Evolutionary conservation across 148 eudicot genomes (phyloP).

Genomic region (Drosera capensis): DNA sequence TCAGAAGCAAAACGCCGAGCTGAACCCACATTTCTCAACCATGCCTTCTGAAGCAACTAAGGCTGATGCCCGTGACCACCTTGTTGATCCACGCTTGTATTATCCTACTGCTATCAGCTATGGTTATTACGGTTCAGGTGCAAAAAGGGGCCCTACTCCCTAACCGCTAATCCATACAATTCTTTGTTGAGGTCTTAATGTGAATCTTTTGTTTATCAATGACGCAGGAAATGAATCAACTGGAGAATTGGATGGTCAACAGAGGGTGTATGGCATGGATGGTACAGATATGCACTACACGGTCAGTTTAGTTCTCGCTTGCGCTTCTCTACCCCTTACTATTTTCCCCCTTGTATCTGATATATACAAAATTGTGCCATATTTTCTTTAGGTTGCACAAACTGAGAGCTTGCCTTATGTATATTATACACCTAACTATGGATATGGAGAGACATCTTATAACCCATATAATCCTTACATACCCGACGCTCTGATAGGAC

Average conservation of each 20-base stretch:
- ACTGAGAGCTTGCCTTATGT: slow-evolving; percentile 62
- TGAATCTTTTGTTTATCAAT: not conserved
- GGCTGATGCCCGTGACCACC: slow-evolving; percentile 48
- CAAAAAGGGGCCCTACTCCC: not conserved
- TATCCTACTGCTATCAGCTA: slow-evolving; percentile 64
- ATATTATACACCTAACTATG: slow-evolving; percentile 78
- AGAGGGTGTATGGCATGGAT: slow-evolving; percentile 59
- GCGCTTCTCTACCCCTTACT: not conserved
- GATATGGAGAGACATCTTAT: slow-evolving; percentile 61
- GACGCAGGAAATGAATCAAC: slow-evolving; percentile 59
- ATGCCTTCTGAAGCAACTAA: slow-evolving; percentile 37
- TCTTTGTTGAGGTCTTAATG: not conserved
- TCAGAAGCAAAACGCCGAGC: slow-evolving; percentile 43
- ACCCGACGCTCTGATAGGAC: slow-evolving; percentile 87
- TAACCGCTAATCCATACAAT: not conserved
- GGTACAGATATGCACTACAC: slow-evolving; percentile 60
- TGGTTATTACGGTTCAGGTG: slow-evolving; percentile 84
- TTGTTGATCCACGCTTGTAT: slow-evolving; percentile 61
- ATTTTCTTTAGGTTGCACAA: slow-evolving; percentile 48
- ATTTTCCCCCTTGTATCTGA: slow-evolving; percentile 9
- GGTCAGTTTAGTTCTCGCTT: slow-evolving; percentile 25
- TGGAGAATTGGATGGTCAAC: slow-evolving; percentile 72
- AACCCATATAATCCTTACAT: slow-evolving; percentile 97
- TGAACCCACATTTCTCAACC: slow-evolving; percentile 28
- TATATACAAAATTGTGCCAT: slow-evolving; percentile 7